These are phyloP conservation scores for Ploettnerulaceae sp. DNA, from an alignment of 2,329 filamentous ascomycete species.

Conservation along the genomic window DNA sequence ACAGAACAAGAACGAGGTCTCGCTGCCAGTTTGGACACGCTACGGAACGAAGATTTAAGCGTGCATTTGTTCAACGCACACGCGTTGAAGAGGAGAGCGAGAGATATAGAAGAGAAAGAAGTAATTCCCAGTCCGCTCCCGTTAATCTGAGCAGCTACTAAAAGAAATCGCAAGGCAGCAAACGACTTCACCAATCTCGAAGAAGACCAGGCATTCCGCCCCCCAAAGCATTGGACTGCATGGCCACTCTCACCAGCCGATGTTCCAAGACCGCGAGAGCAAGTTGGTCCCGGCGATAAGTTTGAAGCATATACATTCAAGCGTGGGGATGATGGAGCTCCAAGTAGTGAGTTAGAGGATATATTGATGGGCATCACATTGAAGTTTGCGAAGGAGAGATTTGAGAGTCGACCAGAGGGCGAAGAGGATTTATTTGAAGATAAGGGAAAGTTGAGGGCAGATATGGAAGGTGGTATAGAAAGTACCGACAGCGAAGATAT, in stretches of 20 bases:
- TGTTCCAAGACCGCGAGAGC: slow-evolving; percentile 56
- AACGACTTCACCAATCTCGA: slow-evolving; percentile 21
- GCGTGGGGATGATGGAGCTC: slow-evolving; percentile 39
- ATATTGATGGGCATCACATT: slow-evolving; percentile 63
- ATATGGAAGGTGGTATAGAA: slow-evolving; percentile 14
- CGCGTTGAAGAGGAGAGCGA: slow-evolving; percentile 52
- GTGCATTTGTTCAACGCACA: slow-evolving; percentile 77
- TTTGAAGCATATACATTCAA: slow-evolving; percentile 50
- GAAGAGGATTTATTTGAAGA: not conserved
- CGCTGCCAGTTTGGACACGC: slow-evolving; percentile 56
- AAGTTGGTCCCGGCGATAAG: slow-evolving; percentile 42
- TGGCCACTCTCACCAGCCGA: slow-evolving; percentile 68
- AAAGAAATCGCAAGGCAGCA: not conserved
- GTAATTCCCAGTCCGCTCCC: slow-evolving; percentile 27
- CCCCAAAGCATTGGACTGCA: slow-evolving; percentile 67
- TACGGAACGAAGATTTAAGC: slow-evolving; percentile 62
- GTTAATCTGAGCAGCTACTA: not conserved
- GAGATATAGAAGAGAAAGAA: slow-evolving; percentile 34
- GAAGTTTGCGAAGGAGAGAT: slow-evolving; percentile 62
- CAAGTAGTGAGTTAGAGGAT: slow-evolving; percentile 63
- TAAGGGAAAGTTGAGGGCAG: not conserved
- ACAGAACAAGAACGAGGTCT: slow-evolving; percentile 60
- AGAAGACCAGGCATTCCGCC: slow-evolving; percentile 40
- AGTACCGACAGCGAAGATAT: not conserved
- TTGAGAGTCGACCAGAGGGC: slow-evolving; percentile 37